phyloP scores from a whole-genome alignment of 148 eudicot genomes.

The Persicaria tinctoria region DNA sequence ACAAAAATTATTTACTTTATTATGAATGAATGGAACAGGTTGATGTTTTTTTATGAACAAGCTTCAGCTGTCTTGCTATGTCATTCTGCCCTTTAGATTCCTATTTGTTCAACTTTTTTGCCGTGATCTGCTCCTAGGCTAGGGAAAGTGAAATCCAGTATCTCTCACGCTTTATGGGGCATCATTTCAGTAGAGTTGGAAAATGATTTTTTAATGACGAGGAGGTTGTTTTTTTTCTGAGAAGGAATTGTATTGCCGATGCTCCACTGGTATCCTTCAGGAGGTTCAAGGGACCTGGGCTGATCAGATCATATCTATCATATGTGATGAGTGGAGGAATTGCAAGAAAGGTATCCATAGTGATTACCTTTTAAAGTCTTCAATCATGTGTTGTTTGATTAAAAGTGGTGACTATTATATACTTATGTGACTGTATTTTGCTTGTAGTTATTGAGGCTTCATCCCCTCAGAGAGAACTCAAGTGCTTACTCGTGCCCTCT shows the following conservation, averaged over 20 bases:
- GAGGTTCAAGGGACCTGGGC: constrained; percentile 79
- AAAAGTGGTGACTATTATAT: constrained; percentile 11
- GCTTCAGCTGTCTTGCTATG: not conserved
- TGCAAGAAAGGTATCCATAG: constrained; percentile 77
- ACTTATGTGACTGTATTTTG: constrained; percentile 2
- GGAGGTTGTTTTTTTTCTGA: not conserved
- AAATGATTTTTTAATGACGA: not conserved
- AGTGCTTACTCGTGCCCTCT: constrained; percentile 44
- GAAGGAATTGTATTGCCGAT: not conserved
- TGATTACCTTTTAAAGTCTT: not conserved
- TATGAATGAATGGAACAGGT: constrained; percentile 3
- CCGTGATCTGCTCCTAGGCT: not conserved
- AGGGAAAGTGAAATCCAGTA: not conserved
- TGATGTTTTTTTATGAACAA: not conserved
- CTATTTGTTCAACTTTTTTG: not conserved
- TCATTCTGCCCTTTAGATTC: not conserved
- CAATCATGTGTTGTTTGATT: not conserved
- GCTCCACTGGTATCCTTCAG: constrained; percentile 33
- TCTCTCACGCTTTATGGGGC: not conserved
- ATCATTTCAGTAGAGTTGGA: not conserved
- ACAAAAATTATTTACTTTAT: not conserved
- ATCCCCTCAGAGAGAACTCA: constrained; percentile 78
- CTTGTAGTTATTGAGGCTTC: constrained; percentile 79
- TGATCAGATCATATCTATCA: constrained; percentile 59
- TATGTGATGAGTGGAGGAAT: constrained; percentile 89